phyloP scores from a whole-genome alignment of 2,329 filamentous ascomycete genomes.

The Microsporum audouinii region DNA sequence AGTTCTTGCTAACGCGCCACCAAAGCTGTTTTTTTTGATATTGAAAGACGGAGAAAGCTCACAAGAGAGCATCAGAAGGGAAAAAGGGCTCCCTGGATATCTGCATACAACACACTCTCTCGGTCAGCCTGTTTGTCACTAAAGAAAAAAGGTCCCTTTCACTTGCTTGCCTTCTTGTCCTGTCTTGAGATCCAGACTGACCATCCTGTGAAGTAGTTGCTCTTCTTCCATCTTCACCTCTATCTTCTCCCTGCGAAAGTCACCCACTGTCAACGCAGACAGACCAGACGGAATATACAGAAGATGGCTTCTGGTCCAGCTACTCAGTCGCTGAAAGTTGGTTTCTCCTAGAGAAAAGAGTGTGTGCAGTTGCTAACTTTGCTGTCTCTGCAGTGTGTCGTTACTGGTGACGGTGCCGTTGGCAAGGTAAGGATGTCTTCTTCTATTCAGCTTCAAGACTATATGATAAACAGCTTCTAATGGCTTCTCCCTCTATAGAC shows the following conservation, averaged over 20 bases:
- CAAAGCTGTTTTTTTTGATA: background rate
- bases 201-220: background rate
- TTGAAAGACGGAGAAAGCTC: background rate
- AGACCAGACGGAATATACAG: slow-evolving; percentile 7
- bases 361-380: slow-evolving; percentile 10
- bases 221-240: no score
- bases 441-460: slow-evolving; percentile 3
- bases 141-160: background rate
- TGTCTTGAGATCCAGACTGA: background rate
- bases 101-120: background rate
- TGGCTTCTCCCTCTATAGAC: slow-evolving; percentile 47
- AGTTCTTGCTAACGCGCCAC: background rate
- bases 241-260: background rate
- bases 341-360: slow-evolving; percentile 15
- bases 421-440: slow-evolving; percentile 61
- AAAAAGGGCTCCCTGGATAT: background rate
- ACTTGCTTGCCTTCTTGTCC: background rate
- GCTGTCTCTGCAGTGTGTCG: slow-evolving; percentile 61
- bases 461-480: slow-evolving; percentile 14
- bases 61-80: no score
- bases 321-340: slow-evolving; percentile 85
- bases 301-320: slow-evolving; percentile 66
- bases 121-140: background rate
- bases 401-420: slow-evolving; percentile 97
- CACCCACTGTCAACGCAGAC: slow-evolving; percentile 10